A percentile compares a stretch with the other conserved stretches of the same genome.
Conservation (phyloP, 2,329 filamentous ascomycete species). For the Aspergillus proliferans region DNA sequence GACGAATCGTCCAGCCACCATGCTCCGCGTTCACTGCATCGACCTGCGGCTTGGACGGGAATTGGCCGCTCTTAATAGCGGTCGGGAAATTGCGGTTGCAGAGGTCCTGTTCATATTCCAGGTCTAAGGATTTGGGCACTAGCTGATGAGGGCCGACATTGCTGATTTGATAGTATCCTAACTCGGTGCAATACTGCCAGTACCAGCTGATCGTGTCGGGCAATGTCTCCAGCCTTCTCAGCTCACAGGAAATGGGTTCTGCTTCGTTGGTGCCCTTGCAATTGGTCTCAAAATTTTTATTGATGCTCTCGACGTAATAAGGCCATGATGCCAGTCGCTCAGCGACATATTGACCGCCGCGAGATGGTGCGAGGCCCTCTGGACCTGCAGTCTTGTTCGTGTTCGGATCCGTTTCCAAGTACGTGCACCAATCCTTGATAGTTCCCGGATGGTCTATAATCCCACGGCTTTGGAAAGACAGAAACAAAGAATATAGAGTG, state of each 20-base stretch:
- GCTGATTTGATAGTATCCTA: conserved; percentile 46
- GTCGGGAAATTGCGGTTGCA: conserved; percentile 47
- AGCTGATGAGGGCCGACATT: conserved; percentile 45
- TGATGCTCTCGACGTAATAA: conserved; percentile 31
- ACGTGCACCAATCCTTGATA: conserved; percentile 42
- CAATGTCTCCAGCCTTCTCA: conserved; percentile 29
- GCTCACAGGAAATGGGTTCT: conserved; percentile 28
- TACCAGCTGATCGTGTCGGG: conserved; percentile 40
- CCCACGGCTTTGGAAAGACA: conserved; percentile 37
- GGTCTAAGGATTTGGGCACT: conserved; percentile 42
- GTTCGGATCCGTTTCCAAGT: conserved; percentile 39
- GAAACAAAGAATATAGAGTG: too few relatives aligned
- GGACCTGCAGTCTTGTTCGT: conserved; percentile 31
- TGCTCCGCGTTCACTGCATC: conserved; percentile 38
- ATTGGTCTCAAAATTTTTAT: conserved; percentile 34
- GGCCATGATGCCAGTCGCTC: conserved; percentile 40
- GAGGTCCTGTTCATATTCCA: conserved; percentile 38
- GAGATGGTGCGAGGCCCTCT: conserved; percentile 36
- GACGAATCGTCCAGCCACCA: conserved; percentile 48
- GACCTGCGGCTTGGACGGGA: conserved; percentile 38
- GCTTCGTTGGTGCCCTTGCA: conserved; percentile 29
- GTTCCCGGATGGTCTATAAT: conserved; percentile 13
- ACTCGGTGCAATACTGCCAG: conserved; percentile 51
- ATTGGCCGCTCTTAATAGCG: conserved; percentile 30
- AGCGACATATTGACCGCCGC: conserved; percentile 37